Evolutionary conservation across 192 early-diverging fungal genomes (phyloP).

Genomic region (Umbelopsis sp.): DNA sequence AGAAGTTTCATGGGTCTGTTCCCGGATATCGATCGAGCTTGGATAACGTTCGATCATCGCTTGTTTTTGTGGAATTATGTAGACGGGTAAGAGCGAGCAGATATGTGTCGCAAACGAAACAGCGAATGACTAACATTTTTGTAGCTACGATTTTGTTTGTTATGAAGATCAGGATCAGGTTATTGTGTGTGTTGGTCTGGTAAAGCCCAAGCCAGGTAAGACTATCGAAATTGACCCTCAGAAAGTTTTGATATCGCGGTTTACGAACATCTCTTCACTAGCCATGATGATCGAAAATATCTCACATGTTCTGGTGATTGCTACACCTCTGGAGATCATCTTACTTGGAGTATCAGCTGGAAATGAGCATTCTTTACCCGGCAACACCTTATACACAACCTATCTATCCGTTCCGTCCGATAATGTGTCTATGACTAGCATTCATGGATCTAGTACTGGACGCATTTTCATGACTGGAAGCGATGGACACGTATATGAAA

Average conservation of each 20-base stretch:
- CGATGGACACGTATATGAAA: conserved; percentile 87
- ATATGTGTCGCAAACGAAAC: not conserved
- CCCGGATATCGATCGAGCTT: conserved; percentile 87
- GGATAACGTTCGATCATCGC: conserved; percentile 89
- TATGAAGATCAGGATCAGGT: conserved; percentile 90
- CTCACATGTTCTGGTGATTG: conserved; percentile 81
- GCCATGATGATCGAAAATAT: conserved; percentile 81
- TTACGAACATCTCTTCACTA: not conserved
- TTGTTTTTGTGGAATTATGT: conserved; percentile 94
- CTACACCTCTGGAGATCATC: conserved; percentile 85
- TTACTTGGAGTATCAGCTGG: conserved; percentile 73
- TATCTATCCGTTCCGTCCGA: conserved; percentile 81
- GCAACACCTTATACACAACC: conserved; percentile 78
- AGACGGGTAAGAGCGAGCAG: conserved; percentile 54
- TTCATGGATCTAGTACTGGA: conserved; percentile 77
- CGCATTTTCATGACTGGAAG: conserved; percentile 90
- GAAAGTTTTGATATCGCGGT: not conserved
- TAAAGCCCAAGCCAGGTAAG: conserved; percentile 69
- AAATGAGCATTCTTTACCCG: conserved; percentile 12
- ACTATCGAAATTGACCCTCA: not conserved
- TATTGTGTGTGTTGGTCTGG: conserved; percentile 84
- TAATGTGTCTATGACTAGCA: conserved; percentile 77
- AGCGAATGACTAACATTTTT: not conserved
- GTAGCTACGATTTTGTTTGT: conserved; percentile 26
- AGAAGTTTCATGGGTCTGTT: conserved; percentile 86